Conservation (phyloP, 108 stramenopile species). For the Cylindrotheca fusiformis region DNA sequence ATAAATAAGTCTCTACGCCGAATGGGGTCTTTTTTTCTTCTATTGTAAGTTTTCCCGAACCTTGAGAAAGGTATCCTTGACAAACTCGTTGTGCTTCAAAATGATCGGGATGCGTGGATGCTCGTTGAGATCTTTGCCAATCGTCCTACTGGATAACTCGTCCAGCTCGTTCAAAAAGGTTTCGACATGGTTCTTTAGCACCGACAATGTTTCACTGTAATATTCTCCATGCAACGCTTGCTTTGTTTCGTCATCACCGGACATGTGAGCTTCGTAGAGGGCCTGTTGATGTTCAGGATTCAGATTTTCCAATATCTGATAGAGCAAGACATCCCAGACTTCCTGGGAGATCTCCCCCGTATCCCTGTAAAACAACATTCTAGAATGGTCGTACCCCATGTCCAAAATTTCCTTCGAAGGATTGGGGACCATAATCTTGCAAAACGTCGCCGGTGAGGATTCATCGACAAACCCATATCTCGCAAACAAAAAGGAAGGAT, state of each 20-base stretch:
- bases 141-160: slow-evolving; percentile 35
- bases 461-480: slow-evolving; percentile 62
- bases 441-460: slow-evolving; percentile 45
- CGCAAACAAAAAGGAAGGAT: slow-evolving; percentile 56
- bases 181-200: slow-evolving; percentile 20
- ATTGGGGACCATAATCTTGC: slow-evolving; percentile 46
- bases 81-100: slow-evolving; percentile 58
- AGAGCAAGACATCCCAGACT: slow-evolving; percentile 55
- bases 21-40: too few species aligned
- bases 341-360: slow-evolving; percentile 47
- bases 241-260: slow-evolving; percentile 52
- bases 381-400: slow-evolving; percentile 29
- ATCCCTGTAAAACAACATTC: slow-evolving; percentile 56
- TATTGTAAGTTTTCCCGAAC: slow-evolving; percentile 48
- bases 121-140: slow-evolving; percentile 34
- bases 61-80: slow-evolving; percentile 50
- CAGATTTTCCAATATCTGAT: slow-evolving; percentile 34
- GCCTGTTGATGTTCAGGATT: slow-evolving; percentile 21
- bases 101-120: slow-evolving; percentile 50
- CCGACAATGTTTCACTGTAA: slow-evolving; percentile 31
- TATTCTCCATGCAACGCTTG: slow-evolving; percentile 43
- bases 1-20: too few species aligned
- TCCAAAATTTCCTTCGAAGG: slow-evolving; percentile 29
- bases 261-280: slow-evolving; percentile 50
- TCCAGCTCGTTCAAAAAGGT: slow-evolving; percentile 43